These are phyloP conservation scores for Epichloe sibirici DNA, from an alignment of 2,329 filamentous ascomycete species.

Conservation along the genomic window DNA sequence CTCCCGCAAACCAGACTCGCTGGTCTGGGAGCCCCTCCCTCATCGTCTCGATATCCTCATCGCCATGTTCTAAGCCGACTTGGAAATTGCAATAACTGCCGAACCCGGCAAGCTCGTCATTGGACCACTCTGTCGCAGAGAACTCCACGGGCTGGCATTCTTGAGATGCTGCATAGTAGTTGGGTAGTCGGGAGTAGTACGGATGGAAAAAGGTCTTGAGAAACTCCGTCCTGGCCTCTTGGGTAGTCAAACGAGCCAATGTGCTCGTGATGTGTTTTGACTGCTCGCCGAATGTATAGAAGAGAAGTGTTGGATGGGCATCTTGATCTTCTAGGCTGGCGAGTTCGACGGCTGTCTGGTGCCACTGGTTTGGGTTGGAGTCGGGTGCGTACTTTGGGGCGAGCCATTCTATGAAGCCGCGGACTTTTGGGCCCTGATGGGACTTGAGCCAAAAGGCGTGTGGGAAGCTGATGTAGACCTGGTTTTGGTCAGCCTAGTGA, in stretches of 20 bases:
- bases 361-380: conserved; percentile 54
- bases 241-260: conserved; percentile 27
- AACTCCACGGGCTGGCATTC: conserved; percentile 51
- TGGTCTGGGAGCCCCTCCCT: conserved; percentile 50
- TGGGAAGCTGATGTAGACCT: conserved; percentile 58
- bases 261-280: conserved; percentile 39
- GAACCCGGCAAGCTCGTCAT: conserved; percentile 66
- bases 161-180: conserved; percentile 41
- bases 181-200: conserved; percentile 64
- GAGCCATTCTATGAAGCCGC: conserved; percentile 67
- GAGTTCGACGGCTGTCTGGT: conserved; percentile 67
- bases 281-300: conserved; percentile 62
- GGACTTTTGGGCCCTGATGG: conserved; percentile 26
- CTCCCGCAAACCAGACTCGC: conserved; percentile 76
- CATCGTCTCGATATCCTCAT: conserved; percentile 57
- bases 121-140: conserved; percentile 65
- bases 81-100: conserved; percentile 84
- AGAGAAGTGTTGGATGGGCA: conserved; percentile 71
- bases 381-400: conserved; percentile 52
- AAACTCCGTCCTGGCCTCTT: conserved; percentile 37
- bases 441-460: conserved; percentile 56
- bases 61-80: conserved; percentile 55
- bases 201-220: conserved; percentile 60
- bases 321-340: conserved; percentile 46
- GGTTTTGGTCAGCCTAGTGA: not conserved